A percentile compares a stretch with the other conserved stretches of the same genome.
Conservation (phyloP, 306 rosid genomes). For the Prunus salicina region DNA sequence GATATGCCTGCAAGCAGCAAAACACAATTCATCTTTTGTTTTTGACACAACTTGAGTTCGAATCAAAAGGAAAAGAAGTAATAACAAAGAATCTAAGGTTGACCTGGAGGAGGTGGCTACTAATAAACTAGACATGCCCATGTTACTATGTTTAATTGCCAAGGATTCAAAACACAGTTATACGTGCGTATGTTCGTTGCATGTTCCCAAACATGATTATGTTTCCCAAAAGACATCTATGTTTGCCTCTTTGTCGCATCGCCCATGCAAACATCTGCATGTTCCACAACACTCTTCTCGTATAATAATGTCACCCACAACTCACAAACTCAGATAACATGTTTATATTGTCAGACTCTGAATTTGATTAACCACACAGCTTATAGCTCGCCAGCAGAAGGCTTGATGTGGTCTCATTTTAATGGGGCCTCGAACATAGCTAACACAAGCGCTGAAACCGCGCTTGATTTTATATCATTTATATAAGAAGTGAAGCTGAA, state of each 20-base stretch:
- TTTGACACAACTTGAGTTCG: too few relatives aligned
- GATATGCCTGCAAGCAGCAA: conserved; percentile 47
- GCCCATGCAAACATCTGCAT: conserved; percentile 29
- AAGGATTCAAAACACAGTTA: neutral
- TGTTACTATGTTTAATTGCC: conserved; percentile 37
- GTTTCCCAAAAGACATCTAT: conserved; percentile 24
- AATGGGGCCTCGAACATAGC: neutral
- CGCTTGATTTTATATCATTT: neutral
- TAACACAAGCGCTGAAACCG: neutral
- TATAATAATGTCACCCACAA: neutral
- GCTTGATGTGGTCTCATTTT: too few relatives aligned
- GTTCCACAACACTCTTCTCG: conserved; percentile 11
- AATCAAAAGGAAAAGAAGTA: too few relatives aligned
- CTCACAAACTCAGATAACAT: neutral
- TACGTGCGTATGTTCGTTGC: conserved; percentile 32
- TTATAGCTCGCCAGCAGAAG: too few relatives aligned
- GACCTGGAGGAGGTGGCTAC: neutral
- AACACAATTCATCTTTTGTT: too few relatives aligned
- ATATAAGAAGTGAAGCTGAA: neutral
- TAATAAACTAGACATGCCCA: conserved; percentile 28
- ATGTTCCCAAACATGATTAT: conserved; percentile 26
- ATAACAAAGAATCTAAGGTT: too few relatives aligned
- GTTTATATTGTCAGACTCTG: neutral
- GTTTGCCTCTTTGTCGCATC: conserved; percentile 32
- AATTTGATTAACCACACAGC: too few relatives aligned